A percentile compares a stretch with the other conserved stretches of the same genome.
phyloP scores from a whole-genome alignment of 305 asterid species.

The Fraxinus angustifolia region DNA sequence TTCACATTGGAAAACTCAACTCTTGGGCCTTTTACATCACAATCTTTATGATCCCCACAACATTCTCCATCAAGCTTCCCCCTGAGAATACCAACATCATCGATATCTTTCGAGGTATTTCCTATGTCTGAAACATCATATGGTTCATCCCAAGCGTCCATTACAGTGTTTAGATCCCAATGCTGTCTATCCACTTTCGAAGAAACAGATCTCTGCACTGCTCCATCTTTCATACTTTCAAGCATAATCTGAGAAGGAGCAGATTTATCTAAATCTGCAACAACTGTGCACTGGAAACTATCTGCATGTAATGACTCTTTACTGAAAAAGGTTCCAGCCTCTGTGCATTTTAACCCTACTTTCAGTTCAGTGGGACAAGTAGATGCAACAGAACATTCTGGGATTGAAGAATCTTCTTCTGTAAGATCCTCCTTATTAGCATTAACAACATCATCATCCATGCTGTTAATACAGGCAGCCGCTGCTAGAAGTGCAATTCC shows the following conservation, averaged over 20 bases:
- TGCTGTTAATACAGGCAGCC: conserved; percentile 55
- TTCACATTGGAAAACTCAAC: conserved; percentile 19
- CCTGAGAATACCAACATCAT: conserved; percentile 9
- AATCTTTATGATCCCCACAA: conserved; percentile 10
- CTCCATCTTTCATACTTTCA: conserved; percentile 29
- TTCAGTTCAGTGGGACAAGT: conserved; percentile 22
- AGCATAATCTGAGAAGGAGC: conserved; percentile 27
- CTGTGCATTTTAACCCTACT: conserved; percentile 19
- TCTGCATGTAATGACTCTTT: conserved; percentile 22
- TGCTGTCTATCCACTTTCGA: conserved; percentile 55
- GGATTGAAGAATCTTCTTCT: conserved; percentile 31
- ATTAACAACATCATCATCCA: conserved; percentile 37
- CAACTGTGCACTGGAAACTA: conserved; percentile 22
- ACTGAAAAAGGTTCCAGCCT: conserved; percentile 22
- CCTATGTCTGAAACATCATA: conserved; percentile 31
- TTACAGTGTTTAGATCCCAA: conserved; percentile 72
- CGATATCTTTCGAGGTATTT: conserved; percentile 22
- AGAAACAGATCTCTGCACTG: conserved; percentile 24
- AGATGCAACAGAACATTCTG: conserved; percentile 29
- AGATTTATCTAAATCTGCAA: conserved; percentile 6
- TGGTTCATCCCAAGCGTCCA: conserved; percentile 84
- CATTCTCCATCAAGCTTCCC: conserved; percentile 18
- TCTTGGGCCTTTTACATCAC: conserved; percentile 9
- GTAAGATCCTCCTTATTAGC: conserved; percentile 29
- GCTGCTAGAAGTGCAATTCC: conserved; percentile 88